phyloP scores from a whole-genome alignment of 2,329 filamentous ascomycete species.

The Ophiognomonia clavigignenti-juglandacearum region DNA sequence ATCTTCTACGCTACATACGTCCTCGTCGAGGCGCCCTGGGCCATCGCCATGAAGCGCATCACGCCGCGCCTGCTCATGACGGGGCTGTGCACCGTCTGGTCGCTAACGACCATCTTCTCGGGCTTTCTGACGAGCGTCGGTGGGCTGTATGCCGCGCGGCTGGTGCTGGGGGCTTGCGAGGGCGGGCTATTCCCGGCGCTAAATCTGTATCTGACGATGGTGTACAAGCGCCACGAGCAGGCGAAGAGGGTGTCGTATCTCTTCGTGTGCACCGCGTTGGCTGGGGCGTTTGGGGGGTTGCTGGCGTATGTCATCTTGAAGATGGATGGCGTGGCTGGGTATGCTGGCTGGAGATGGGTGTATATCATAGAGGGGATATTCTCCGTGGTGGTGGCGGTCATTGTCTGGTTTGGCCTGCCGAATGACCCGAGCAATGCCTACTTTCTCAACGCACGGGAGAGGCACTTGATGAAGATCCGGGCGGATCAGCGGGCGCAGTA shows the following conservation, averaged over 20 bases:
- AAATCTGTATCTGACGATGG: constrained; percentile 67
- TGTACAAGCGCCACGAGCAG: constrained; percentile 70
- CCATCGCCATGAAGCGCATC: constrained; percentile 59
- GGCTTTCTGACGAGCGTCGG: constrained; percentile 64
- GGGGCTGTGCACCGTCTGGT: constrained; percentile 65
- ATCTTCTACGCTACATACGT: constrained; percentile 64
- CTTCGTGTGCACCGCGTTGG: constrained; percentile 65
- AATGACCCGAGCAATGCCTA: constrained; percentile 57
- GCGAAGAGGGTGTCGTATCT: constrained; percentile 69
- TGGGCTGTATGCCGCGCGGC: constrained; percentile 60
- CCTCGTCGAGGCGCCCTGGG: constrained; percentile 59
- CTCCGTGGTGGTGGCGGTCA: constrained; percentile 49
- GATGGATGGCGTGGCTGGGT: constrained; percentile 62
- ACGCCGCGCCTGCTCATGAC: constrained; percentile 59
- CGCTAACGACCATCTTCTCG: constrained; percentile 62
- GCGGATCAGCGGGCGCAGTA: constrained; percentile 40
- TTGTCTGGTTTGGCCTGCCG: constrained; percentile 53
- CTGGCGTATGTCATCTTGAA: constrained; percentile 70
- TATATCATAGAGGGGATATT: constrained; percentile 51
- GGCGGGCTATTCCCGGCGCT: constrained; percentile 67
- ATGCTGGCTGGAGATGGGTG: constrained; percentile 68
- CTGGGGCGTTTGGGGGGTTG: constrained; percentile 67
- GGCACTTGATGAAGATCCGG: constrained; percentile 40
- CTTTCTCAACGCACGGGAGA: constrained; percentile 55
- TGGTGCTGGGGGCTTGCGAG: constrained; percentile 65